These are phyloP conservation scores for Boletellus emodensis DNA, from an alignment of 768 basidiomycete species.

Conservation along the genomic window DNA sequence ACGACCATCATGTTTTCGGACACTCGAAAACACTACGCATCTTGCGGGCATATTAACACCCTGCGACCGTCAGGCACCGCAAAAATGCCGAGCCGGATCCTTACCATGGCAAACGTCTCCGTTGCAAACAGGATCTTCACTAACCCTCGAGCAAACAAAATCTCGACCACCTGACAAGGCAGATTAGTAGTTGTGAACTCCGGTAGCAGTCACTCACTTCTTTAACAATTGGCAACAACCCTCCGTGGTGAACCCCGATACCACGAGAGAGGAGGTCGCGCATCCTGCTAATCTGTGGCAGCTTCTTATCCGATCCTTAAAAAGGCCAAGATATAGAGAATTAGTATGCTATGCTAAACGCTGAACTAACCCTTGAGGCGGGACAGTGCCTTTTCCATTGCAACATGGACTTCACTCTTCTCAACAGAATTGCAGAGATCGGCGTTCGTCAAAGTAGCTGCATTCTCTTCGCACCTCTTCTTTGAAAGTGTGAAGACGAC, in stretches of 20 bases:
- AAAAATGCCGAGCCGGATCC: constrained; percentile 9
- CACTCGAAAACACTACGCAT: constrained; percentile 94
- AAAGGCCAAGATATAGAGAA: neutral
- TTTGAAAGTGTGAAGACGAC: constrained; percentile 98
- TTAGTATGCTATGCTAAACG: neutral
- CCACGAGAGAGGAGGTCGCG: constrained; percentile 85
- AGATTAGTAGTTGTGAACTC: neutral
- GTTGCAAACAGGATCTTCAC: constrained; percentile 98
- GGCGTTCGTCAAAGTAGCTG: constrained; percentile 78
- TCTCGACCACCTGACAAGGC: constrained; percentile 77
- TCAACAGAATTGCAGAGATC: constrained; percentile 88
- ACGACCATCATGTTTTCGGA: constrained; percentile 92
- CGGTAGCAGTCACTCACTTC: constrained; percentile 52
- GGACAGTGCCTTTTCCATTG: constrained; percentile 86
- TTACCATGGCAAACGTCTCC: constrained; percentile 98
- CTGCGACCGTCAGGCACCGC: constrained; percentile 38
- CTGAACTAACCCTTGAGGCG: constrained; percentile 72
- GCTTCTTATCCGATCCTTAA: constrained; percentile 81
- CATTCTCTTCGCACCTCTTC: constrained; percentile 96
- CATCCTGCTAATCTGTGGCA: constrained; percentile 92
- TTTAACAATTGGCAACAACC: constrained; percentile 93
- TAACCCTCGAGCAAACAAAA: constrained; percentile 90
- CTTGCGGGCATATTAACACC: constrained; percentile 99
- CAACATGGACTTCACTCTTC: constrained; percentile 95
- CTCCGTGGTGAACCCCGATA: constrained; percentile 97